These are phyloP conservation scores for Rhynchosporium agropyri DNA, from an alignment of 2,329 filamentous ascomycete genomes.

Conservation along the genomic window DNA sequence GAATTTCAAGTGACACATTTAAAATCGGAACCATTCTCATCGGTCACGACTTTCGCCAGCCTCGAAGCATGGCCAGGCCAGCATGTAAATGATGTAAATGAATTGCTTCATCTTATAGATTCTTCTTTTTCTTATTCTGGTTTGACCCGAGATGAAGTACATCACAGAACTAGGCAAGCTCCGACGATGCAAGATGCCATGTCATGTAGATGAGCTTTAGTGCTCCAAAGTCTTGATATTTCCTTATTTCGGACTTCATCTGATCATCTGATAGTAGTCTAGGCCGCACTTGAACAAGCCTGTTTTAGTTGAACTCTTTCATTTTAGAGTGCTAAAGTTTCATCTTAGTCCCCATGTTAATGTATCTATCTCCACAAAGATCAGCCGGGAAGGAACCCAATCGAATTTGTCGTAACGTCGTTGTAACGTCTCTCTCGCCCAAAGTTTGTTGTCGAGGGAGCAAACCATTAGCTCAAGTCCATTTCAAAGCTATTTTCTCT, in stretches of 20 bases:
- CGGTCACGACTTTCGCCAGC: too few relatives aligned
- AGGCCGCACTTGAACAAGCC: constrained; percentile 16
- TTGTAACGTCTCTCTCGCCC: constrained; percentile 2
- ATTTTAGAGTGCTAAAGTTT: not conserved
- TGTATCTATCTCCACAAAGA: not conserved
- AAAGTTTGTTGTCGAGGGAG: too few relatives aligned
- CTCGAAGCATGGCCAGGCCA: too few relatives aligned
- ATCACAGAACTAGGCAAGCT: not conserved
- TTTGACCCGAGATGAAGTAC: constrained; percentile 5
- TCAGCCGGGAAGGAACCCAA: too few relatives aligned
- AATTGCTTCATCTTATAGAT: too few relatives aligned
- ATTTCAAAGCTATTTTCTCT: too few relatives aligned
- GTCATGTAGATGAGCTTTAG: constrained; percentile 3
- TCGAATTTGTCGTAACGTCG: not conserved
- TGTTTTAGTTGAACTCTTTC: constrained; percentile 12
- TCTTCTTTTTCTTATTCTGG: too few relatives aligned
- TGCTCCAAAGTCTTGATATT: not conserved
- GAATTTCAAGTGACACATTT: too few relatives aligned
- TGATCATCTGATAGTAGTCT: not conserved
- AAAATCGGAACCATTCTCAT: too few relatives aligned
- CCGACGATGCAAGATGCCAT: constrained; percentile 12
- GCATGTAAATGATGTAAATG: too few relatives aligned
- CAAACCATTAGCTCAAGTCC: too few relatives aligned
- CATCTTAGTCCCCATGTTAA: not conserved
- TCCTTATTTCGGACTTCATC: not conserved